A percentile compares a stretch with the other conserved stretches of the same genome.
Conservation (phyloP, 345 rosid genomes). For the Salix udensis region DNA sequence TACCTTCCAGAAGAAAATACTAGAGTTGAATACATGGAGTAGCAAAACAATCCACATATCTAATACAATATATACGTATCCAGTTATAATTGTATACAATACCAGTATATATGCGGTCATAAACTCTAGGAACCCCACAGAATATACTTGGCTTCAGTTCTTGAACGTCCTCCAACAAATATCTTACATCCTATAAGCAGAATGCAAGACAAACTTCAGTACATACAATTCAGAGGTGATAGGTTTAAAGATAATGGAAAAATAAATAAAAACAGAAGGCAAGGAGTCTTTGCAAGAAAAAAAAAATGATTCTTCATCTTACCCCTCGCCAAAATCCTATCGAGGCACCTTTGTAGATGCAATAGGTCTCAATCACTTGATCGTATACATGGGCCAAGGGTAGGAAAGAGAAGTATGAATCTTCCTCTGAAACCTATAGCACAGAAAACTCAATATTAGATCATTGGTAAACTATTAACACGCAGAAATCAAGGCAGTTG, state of each 20-base stretch:
- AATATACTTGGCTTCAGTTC: slow-evolving; percentile 79
- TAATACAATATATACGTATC: neutral
- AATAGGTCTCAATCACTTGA: slow-evolving; percentile 75
- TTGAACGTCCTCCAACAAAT: slow-evolving; percentile 76
- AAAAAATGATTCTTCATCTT: slow-evolving; percentile 20
- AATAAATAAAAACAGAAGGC: neutral
- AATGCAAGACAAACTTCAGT: neutral
- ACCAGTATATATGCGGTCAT: slow-evolving; percentile 77
- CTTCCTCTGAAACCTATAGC: slow-evolving; percentile 63
- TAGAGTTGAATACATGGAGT: neutral
- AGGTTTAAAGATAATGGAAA: neutral
- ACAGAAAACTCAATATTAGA: neutral
- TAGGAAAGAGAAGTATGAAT: slow-evolving; percentile 85
- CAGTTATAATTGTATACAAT: neutral
- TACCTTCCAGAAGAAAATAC: slow-evolving; percentile 47
- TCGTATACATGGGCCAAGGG: slow-evolving; percentile 91
- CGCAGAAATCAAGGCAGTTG: neutral
- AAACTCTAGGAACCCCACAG: slow-evolving; percentile 88
- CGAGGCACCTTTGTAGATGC: slow-evolving; percentile 68
- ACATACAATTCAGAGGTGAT: neutral
- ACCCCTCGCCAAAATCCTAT: slow-evolving; percentile 95
- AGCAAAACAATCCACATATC: neutral
- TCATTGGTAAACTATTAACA: neutral
- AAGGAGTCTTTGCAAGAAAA: neutral
- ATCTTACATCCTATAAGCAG: slow-evolving; percentile 56